A percentile compares a stretch with the other conserved stretches of the same genome.
Conservation (phyloP, 768 basidiomycete genomes). For the Pleurotus citrinopileatus region DNA sequence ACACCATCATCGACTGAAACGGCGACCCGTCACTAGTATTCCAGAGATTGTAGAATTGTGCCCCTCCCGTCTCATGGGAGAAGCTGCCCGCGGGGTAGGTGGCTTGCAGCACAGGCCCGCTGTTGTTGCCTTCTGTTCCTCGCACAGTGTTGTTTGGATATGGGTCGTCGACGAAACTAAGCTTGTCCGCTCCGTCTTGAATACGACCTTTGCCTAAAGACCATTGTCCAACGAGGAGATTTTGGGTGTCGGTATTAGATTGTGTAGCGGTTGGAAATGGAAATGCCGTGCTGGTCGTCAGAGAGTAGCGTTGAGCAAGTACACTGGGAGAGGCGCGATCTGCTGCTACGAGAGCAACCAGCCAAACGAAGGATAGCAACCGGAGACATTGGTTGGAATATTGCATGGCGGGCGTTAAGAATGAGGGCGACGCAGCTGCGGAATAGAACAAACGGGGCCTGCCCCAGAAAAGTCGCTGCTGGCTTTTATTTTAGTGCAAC, state of each 20-base stretch:
- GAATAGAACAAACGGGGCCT: background rate
- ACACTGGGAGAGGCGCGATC: slow-evolving; percentile 21
- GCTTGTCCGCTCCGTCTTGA: slow-evolving; percentile 51
- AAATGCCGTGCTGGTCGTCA: slow-evolving; percentile 58
- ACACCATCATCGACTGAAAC: slow-evolving; percentile 67
- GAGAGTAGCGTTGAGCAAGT: slow-evolving; percentile 49
- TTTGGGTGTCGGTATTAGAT: slow-evolving; percentile 44
- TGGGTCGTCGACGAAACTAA: slow-evolving; percentile 66
- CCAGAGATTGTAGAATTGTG: slow-evolving; percentile 69
- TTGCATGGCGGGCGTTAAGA: background rate
- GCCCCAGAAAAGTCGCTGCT: background rate
- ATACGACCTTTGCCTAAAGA: slow-evolving; percentile 57
- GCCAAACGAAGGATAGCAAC: background rate
- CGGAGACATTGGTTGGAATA: background rate
- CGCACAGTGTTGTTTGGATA: slow-evolving; percentile 50
- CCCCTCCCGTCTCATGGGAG: slow-evolving; percentile 58
- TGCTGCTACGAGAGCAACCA: background rate
- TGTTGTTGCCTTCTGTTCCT: slow-evolving; percentile 22
- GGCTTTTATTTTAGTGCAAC: background rate
- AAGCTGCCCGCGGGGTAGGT: slow-evolving; percentile 64
- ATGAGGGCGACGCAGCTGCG: too few species aligned
- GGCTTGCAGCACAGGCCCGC: slow-evolving; percentile 52
- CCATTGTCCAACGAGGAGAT: slow-evolving; percentile 56
- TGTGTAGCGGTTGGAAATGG: slow-evolving; percentile 66
- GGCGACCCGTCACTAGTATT: slow-evolving; percentile 53